A percentile compares a stretch with the other conserved stretches of the same genome.
These are phyloP conservation scores for Arthrobotrys sphaeroides DNA, from an alignment of 2,329 filamentous ascomycete genomes.

Conservation along the genomic window DNA sequence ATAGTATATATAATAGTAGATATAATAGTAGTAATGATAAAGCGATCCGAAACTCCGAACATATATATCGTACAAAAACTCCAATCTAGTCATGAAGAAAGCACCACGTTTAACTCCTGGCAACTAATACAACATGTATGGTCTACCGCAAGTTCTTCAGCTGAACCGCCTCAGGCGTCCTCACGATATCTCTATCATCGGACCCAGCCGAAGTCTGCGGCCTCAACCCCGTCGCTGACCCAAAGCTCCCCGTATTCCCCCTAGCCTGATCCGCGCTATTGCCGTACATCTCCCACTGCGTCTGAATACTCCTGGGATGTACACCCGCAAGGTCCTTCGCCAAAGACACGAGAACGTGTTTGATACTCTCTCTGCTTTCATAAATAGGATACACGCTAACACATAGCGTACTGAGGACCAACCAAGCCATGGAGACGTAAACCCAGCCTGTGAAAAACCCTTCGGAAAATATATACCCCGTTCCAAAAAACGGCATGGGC, in stretches of 20 bases:
- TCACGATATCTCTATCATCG: not conserved
- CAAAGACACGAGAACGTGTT: conserved; percentile 71
- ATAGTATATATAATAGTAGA: too few species aligned
- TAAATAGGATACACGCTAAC: conserved; percentile 84
- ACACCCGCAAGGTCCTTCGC: conserved; percentile 67
- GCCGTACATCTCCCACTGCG: conserved; percentile 25
- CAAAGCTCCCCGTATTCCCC: not conserved
- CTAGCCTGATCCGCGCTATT: conserved; percentile 23
- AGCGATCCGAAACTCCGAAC: too few species aligned
- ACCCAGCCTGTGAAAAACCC: conserved; percentile 86
- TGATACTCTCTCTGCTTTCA: conserved; percentile 76
- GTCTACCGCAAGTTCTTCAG: conserved; percentile 9
- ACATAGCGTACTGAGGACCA: conserved; percentile 74
- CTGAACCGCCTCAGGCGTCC: conserved; percentile 1
- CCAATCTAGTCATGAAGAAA: not conserved
- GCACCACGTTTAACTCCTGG: too few species aligned
- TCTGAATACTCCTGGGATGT: conserved; percentile 2
- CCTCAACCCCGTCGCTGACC: not conserved
- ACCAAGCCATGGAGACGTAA: conserved; percentile 78
- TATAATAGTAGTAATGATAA: too few species aligned
- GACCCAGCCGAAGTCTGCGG: conserved; percentile 7
- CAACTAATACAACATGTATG: not conserved
- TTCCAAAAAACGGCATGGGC: conserved; percentile 92
- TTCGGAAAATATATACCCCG: conserved; percentile 81
- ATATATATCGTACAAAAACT: not conserved